Base-by-base conservation (phyloP, 2,329 filamentous ascomycete genomes). In the Ustilaginoidea virens region DNA sequence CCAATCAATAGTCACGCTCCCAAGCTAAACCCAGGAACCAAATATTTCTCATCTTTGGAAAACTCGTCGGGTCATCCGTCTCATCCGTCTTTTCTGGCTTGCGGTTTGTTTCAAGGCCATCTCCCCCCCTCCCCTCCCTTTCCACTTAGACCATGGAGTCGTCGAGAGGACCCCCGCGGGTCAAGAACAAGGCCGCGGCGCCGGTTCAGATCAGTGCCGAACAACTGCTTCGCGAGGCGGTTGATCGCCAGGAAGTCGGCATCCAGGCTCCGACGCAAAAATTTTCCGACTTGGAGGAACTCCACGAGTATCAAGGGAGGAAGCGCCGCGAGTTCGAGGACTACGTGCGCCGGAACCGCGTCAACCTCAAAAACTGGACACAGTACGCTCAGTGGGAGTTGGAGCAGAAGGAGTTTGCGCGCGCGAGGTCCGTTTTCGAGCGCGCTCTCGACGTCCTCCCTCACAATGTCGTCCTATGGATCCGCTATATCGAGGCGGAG, bases 321-420 rank as follows among this genome's bases (percentile, higher is more conserved):
- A 96, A 96, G 60, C 70, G 90, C 42, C 90, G 86, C 54, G 90
- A 93, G 47, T 98, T 93, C 44, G 90, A 98, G 57, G 82, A 93
- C 61, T 96, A 96, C 76, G 82, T 96, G 35, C 77, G 85, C 39
- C 80, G 90, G 39, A 96, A 96, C 50, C 64, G 87, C 47, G 69
- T 94, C 50, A 93, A 92, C 48, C 85, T 96, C 68, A 92, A 92
- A 63, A 96, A 96, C 56, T 98, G 90, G 90, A 83, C 90, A 68
- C 80, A 86, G 47, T 98, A 98, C 64, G 87, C 90, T 32, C 73
- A 81, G 43, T 98, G 86, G 82, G 90, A 98, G 60, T 67, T 96
- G 35, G 87, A 98, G 52, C 90, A 98, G 58, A 96, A 96, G 56
- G 90, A 98, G 59, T 94, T 82, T 55, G 75, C 79, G 31, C 79